These are phyloP conservation scores for Cordyceps tenuipes DNA, from an alignment of 2,329 filamentous ascomycete genomes.

Conservation along the genomic window DNA sequence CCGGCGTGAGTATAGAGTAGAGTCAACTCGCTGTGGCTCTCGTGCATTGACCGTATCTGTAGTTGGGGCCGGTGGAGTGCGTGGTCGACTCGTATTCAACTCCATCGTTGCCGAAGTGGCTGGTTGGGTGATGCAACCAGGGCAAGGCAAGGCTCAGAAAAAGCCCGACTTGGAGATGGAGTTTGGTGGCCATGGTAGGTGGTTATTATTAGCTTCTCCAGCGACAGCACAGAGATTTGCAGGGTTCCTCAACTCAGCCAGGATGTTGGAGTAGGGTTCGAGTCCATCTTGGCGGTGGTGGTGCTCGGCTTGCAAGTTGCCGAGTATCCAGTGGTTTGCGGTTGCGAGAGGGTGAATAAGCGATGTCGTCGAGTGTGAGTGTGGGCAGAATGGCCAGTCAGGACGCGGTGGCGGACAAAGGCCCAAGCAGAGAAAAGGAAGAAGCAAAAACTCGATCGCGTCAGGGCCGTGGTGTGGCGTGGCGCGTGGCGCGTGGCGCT, in stretches of 20 bases:
- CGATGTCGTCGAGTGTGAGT: background rate
- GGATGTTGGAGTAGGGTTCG: background rate
- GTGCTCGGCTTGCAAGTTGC: background rate
- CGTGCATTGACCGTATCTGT: background rate
- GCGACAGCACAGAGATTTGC: background rate
- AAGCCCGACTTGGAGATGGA: background rate
- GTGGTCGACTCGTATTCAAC: background rate
- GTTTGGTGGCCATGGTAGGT: background rate
- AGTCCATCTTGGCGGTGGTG: background rate
- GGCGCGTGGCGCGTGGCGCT: background rate
- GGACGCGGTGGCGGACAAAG: background rate
- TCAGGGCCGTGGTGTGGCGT: background rate
- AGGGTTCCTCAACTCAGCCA: background rate
- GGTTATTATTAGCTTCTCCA: background rate
- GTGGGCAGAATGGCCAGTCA: background rate
- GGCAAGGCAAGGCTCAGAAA: background rate
- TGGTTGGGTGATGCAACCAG: background rate
- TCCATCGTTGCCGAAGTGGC: background rate
- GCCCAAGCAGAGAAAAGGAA: background rate
- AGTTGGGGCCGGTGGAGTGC: background rate
- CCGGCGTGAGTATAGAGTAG: too few relatives aligned
- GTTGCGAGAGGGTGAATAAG: too few relatives aligned
- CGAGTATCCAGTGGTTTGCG: background rate
- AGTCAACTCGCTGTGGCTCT: background rate
- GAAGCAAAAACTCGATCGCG: constrained; percentile 6